These are phyloP conservation scores for Myotisia sp. DNA, from an alignment of 2,329 filamentous ascomycete genomes.

Conservation along the genomic window DNA sequence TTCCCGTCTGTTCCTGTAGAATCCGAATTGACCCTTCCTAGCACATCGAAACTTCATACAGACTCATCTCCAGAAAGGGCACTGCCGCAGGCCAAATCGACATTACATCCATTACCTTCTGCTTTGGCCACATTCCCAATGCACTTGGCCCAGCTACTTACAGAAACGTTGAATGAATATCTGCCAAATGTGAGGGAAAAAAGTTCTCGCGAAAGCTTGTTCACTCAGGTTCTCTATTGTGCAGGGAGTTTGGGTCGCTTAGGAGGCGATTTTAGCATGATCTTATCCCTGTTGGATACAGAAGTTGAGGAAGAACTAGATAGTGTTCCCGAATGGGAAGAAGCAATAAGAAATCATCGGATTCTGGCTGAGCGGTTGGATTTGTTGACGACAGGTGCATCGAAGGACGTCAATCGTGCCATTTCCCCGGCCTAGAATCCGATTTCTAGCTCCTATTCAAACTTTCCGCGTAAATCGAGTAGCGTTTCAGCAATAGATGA, in stretches of 20 bases:
- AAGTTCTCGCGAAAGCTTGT: conserved; percentile 65
- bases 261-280: conserved; percentile 83
- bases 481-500: too few relatives aligned
- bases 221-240: conserved; percentile 88
- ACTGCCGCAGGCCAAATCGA: conserved; percentile 15
- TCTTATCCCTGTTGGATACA: conserved; percentile 51
- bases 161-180: conserved; percentile 60
- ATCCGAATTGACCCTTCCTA: conserved; percentile 14
- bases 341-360: conserved; percentile 76
- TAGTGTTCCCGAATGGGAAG: conserved; percentile 56
- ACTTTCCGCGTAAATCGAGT: too few relatives aligned
- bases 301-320: conserved; percentile 31
- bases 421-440: too few relatives aligned
- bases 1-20: conserved; percentile 48
- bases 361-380: conserved; percentile 58
- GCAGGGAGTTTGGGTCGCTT: conserved; percentile 79
- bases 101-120: conserved; percentile 47
- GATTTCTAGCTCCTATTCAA: too few relatives aligned
- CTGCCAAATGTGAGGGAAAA: conserved; percentile 70
- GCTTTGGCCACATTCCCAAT: conserved; percentile 72
- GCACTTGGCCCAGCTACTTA: conserved; percentile 66
- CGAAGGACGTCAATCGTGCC: too few relatives aligned
- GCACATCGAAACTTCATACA: background rate
- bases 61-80: conserved; percentile 16
- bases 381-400: conserved; percentile 24